phyloP scores from a whole-genome alignment of 2,329 filamentous ascomycete genomes.

The Sordariomycetes sp. region DNA sequence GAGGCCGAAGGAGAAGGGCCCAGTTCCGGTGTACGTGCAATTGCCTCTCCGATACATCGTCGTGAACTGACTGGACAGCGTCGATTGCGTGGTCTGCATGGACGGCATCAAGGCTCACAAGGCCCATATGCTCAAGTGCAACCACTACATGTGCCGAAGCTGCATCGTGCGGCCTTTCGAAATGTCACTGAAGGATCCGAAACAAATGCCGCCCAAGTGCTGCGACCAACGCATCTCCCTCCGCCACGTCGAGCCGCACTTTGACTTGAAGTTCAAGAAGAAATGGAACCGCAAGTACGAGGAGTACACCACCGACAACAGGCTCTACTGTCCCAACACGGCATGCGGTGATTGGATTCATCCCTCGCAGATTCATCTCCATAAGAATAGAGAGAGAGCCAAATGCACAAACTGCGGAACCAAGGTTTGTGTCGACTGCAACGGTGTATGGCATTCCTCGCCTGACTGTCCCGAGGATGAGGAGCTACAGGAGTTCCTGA shows the following conservation, averaged over 20 bases:
- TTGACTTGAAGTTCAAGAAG: constrained; percentile 65
- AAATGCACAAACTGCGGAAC: constrained; percentile 63
- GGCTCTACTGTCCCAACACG: constrained; percentile 66
- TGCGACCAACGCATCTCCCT: constrained; percentile 68
- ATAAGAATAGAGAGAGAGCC: constrained; percentile 53
- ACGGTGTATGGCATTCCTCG: constrained; percentile 62
- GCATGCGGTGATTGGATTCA: constrained; percentile 75
- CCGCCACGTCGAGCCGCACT: constrained; percentile 66
- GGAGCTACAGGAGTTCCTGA: constrained; percentile 53
- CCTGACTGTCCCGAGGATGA: constrained; percentile 65
- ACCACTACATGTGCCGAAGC: constrained; percentile 70
- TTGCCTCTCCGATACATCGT: too few relatives aligned
- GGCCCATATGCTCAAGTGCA: constrained; percentile 65
- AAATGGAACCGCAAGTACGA: constrained; percentile 74
- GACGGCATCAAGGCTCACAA: too few relatives aligned
- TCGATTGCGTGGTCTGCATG: too few relatives aligned
- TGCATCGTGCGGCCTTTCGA: constrained; percentile 70
- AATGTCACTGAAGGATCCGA: constrained; percentile 65
- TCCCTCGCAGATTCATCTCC: constrained; percentile 55
- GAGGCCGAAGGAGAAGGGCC: too few relatives aligned
- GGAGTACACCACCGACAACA: constrained; percentile 65
- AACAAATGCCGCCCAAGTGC: constrained; percentile 78
- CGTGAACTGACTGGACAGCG: too few relatives aligned
- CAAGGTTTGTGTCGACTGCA: constrained; percentile 67
- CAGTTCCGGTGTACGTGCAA: too few relatives aligned